phyloP scores from a whole-genome alignment of 1,139 yeast species.

The Yamadazyma epiphylla region DNA sequence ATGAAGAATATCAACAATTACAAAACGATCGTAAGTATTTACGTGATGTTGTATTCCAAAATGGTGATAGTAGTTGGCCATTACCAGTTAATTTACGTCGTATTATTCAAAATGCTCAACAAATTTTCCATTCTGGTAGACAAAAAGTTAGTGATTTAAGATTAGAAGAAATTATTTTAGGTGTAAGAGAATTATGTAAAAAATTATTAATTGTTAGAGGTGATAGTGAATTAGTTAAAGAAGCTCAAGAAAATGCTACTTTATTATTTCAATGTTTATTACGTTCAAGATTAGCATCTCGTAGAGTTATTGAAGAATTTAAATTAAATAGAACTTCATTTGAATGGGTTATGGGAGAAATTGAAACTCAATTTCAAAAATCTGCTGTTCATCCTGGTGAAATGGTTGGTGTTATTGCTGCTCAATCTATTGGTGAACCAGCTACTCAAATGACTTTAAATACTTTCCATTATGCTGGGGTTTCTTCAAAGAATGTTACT shows the following conservation, averaged over 20 bases:
- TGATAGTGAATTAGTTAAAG: slow-evolving; percentile 62
- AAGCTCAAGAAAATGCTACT: slow-evolving; percentile 93
- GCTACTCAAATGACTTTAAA: slow-evolving; percentile 99
- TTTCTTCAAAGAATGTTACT: slow-evolving; percentile 96
- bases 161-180: slow-evolving; percentile 70
- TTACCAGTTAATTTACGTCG: slow-evolving; percentile 96
- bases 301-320: slow-evolving; percentile 90
- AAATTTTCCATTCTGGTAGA: slow-evolving; percentile 90
- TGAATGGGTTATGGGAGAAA: slow-evolving; percentile 93
- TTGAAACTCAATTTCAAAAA: slow-evolving; percentile 89
- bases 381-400: slow-evolving; percentile 98
- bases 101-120: slow-evolving; percentile 95
- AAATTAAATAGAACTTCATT: slow-evolving; percentile 81
- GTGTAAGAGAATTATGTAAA: slow-evolving; percentile 67
- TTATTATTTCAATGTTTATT: slow-evolving; percentile 84
- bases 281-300: slow-evolving; percentile 86
- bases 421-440: slow-evolving; percentile 99
- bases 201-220: slow-evolving; percentile 83
- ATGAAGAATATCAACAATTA: slow-evolving; percentile 80
- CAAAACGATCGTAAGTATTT: slow-evolving; percentile 72
- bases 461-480: slow-evolving; percentile 99
- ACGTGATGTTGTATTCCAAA: slow-evolving; percentile 77
- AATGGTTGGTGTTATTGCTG: slow-evolving; percentile 99
- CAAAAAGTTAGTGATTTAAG: slow-evolving; percentile 88
- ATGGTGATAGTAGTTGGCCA: slow-evolving; percentile 97